A percentile compares a stretch with the other conserved stretches of the same genome.
Conservation (phyloP, 768 basidiomycete species). For the Plicaturopsis crispa region DNA sequence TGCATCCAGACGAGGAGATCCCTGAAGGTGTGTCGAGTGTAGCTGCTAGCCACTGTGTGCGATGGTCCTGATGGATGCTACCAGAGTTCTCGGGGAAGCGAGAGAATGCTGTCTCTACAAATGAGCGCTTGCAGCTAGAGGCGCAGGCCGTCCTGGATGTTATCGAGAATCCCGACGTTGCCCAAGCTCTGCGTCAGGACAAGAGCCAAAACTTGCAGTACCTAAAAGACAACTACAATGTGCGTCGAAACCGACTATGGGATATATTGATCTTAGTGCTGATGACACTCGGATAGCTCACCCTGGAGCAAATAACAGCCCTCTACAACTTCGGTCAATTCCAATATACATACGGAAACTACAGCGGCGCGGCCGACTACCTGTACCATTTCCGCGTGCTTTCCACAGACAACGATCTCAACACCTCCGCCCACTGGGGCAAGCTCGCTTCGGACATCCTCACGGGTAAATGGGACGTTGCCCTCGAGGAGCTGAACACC, state of each 20-base stretch:
- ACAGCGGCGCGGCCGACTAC: slow-evolving; percentile 94
- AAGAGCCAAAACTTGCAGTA: slow-evolving; percentile 95
- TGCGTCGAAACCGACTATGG: slow-evolving; percentile 35
- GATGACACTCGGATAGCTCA: slow-evolving; percentile 50
- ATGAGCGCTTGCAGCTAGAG: slow-evolving; percentile 80
- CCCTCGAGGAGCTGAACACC: slow-evolving; percentile 90
- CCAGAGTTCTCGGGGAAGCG: slow-evolving; percentile 83
- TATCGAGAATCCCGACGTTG: slow-evolving; percentile 95
- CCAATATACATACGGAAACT: slow-evolving; percentile 98
- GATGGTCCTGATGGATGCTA: neutral
- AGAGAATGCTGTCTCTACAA: slow-evolving; percentile 73
- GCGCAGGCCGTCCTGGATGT: slow-evolving; percentile 92
- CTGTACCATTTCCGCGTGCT: slow-evolving; percentile 98
- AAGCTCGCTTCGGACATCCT: slow-evolving; percentile 97
- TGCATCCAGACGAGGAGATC: slow-evolving; percentile 64
- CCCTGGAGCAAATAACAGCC: slow-evolving; percentile 89
- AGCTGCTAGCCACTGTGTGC: neutral
- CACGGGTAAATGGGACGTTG: slow-evolving; percentile 91
- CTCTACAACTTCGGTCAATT: slow-evolving; percentile 98
- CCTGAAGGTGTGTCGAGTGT: slow-evolving; percentile 48
- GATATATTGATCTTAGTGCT: slow-evolving; percentile 1
- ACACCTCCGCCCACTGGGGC: slow-evolving; percentile 97
- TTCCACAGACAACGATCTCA: slow-evolving; percentile 88
- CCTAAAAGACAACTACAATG: slow-evolving; percentile 87
- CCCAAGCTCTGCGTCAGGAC: slow-evolving; percentile 89